These are phyloP conservation scores for Myrica gale DNA, from an alignment of 306 rosid species.

Conservation along the genomic window DNA sequence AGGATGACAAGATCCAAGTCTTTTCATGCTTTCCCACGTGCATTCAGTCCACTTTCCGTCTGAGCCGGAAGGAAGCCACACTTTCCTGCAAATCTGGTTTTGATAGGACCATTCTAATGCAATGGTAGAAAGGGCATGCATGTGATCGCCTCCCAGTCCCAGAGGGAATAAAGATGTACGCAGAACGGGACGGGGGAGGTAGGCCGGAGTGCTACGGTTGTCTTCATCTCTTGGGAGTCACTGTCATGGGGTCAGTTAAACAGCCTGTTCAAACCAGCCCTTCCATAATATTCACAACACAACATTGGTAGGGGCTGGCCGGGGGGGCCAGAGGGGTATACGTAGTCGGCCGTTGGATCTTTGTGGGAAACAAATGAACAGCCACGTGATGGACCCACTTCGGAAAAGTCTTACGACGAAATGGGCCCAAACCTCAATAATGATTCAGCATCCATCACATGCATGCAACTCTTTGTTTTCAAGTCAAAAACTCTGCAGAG, in stretches of 20 bases:
- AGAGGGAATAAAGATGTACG: conserved; percentile 35
- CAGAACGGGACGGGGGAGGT: conserved; percentile 50
- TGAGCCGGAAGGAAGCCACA: too few species aligned
- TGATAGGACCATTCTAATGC: conserved; percentile 43
- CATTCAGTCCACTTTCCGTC: not conserved
- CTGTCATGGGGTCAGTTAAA: conserved; percentile 39
- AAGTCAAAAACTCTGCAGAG: not conserved
- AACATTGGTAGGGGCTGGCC: not conserved
- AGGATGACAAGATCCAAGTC: too few species aligned
- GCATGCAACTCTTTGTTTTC: not conserved
- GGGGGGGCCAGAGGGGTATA: not conserved
- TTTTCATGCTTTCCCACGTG: not conserved
- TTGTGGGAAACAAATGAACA: not conserved
- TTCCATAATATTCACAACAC: not conserved
- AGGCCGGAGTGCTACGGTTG: conserved; percentile 31
- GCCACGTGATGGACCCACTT: not conserved
- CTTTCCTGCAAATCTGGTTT: not conserved
- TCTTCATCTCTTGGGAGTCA: conserved; percentile 30
- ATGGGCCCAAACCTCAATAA: conserved; percentile 7
- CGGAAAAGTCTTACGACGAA: not conserved
- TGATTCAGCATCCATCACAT: conserved; percentile 1
- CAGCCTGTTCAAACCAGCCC: conserved; percentile 32
- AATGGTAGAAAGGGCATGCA: conserved; percentile 33
- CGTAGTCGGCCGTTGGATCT: not conserved
- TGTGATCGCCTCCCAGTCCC: conserved; percentile 37